Evolutionary conservation across 352 stramenopile genomes (phyloP), one percentile per base, ranked within the genome.

Genomic region (Phytophthora ohioensis): DNA sequence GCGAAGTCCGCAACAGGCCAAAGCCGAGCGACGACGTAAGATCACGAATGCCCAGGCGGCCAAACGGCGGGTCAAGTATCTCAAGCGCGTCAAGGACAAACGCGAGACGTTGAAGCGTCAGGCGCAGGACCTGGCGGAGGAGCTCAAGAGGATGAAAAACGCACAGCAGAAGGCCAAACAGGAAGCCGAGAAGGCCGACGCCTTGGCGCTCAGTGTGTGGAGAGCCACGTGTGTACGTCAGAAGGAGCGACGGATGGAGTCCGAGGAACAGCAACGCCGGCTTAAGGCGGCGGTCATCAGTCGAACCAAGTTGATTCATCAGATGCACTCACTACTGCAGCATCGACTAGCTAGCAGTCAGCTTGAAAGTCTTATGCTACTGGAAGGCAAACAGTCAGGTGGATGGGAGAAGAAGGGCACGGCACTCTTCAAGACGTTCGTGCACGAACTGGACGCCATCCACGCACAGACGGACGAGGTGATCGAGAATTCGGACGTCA

Each of bases 361-460:
- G 15, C 17, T 69, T 2, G 59, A 73, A 52, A 64, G 46, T 43
- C 21, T 73, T 4, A 12, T 73, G 51, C n/a, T 42, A 3, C 53
- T 67, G 11, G 67, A 75, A 45, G 59, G 38, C 10, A 52, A 59
- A 7, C 30, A 30, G 8, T n/a, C 42, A 21, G 27, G 36, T 3
- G 52, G 47, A 1, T 60, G 49, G 58, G 38, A 64, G 60, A 64
- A 60, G 51, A 69, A 73, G 56, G 67, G 66, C 21, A 57, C 61
- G 27, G 57, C 67, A 48, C 63, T 79, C 45, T 76, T 79, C 54
- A 64, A 68, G 48, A 70, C 67, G 10, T 79, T 76, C 35, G 54
- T 76, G 42, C 35, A 57, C 35, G 72, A 79, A 43, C 63, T 79
- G 4, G 67, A 79, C n/a, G 52, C 52, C 13, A 68, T 75, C 13